Conservation (phyloP, 257 asterid genomes). For the Ajuga chamaepitys region DNA sequence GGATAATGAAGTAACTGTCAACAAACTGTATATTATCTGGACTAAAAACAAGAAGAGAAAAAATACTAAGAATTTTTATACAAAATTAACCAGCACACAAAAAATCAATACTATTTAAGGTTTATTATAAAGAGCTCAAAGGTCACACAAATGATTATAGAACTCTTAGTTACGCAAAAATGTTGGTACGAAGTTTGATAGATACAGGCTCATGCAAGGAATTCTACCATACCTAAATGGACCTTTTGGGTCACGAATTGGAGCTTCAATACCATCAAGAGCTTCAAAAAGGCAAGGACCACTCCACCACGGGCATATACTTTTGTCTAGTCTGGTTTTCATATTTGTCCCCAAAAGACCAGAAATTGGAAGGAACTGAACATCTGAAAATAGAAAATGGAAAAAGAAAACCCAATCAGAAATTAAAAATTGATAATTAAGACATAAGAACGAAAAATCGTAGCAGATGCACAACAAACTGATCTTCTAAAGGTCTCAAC, state of each 20-base stretch:
- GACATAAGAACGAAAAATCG: too few relatives aligned
- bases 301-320: slow-evolving; percentile 74
- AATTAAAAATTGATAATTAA: neutral
- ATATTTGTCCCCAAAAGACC: slow-evolving; percentile 78
- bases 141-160: neutral
- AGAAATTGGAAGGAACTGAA: slow-evolving; percentile 88
- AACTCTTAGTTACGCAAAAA: neutral
- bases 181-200: neutral
- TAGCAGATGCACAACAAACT: neutral
- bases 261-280: slow-evolving; percentile 78
- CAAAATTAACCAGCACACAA: neutral
- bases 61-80: neutral
- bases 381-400: slow-evolving; percentile 42
- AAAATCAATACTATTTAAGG: neutral
- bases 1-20: neutral
- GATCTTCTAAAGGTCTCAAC: neutral
- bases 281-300: slow-evolving; percentile 93
- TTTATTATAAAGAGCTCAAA: neutral
- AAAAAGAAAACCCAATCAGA: neutral
- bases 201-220: neutral
- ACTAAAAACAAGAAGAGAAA: neutral
- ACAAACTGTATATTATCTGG: neutral
- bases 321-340: slow-evolving; percentile 54
- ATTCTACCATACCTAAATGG: slow-evolving; percentile 61
- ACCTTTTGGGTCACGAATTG: slow-evolving; percentile 78